phyloP scores from a whole-genome alignment of 1,284 basidiomycete species.

The Irpex sp. region DNA sequence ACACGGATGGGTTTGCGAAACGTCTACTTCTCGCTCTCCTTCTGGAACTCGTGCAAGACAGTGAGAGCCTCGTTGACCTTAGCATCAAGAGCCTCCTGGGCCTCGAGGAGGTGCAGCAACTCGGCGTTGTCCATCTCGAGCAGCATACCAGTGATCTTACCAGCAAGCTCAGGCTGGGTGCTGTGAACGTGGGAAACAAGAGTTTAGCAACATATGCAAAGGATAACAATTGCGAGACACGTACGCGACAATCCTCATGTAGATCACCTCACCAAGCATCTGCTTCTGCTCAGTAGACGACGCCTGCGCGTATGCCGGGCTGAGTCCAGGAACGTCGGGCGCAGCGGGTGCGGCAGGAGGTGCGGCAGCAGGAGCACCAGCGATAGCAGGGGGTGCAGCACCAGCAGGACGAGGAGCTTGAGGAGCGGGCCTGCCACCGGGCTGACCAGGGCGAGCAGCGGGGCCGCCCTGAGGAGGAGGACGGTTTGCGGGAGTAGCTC shows the following conservation, averaged over 20 bases:
- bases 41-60: slow-evolving; percentile 77
- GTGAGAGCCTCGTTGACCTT: slow-evolving; percentile 88
- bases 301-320: slow-evolving; percentile 65
- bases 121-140: slow-evolving; percentile 97
- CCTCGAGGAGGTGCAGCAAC: slow-evolving; percentile 82
- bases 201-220: slow-evolving; percentile 15
- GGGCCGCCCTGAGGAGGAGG: slow-evolving; percentile 45
- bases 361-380: slow-evolving; percentile 31
- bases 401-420: slow-evolving; percentile 27
- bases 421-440: slow-evolving; percentile 22
- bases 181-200: slow-evolving; percentile 31
- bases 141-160: slow-evolving; percentile 97
- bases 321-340: slow-evolving; percentile 32
- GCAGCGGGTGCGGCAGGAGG: slow-evolving; percentile 34
- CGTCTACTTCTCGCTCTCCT: slow-evolving; percentile 35
- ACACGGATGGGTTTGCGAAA: neutral
- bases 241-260: slow-evolving; percentile 81
- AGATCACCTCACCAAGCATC: slow-evolving; percentile 91
- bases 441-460: slow-evolving; percentile 27
- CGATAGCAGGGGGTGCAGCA: slow-evolving; percentile 32
- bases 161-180: slow-evolving; percentile 82
- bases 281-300: slow-evolving; percentile 93
- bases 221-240: slow-evolving; percentile 29
- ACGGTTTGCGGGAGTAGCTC: slow-evolving; percentile 37
- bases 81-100: slow-evolving; percentile 72